phyloP scores from a whole-genome alignment of 371 early-diverging fungal species.

The Lichtheimia hyalospora region DNA sequence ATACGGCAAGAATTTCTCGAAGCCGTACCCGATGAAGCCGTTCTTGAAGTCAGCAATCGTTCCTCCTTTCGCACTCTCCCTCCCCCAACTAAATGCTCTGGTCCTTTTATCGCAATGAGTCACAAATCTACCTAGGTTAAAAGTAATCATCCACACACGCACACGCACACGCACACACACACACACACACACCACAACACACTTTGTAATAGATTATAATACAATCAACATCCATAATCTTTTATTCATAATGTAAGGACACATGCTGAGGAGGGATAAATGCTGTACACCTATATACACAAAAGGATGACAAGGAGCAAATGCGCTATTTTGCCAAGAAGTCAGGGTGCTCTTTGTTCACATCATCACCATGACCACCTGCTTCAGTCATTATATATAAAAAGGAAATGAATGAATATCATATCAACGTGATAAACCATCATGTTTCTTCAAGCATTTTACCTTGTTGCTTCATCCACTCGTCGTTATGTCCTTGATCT shows the following conservation, averaged over 20 bases:
- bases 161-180: too few species aligned
- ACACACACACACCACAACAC: too few species aligned
- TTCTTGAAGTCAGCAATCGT: slow-evolving; percentile 30
- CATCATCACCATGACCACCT: not conserved
- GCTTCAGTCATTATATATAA: not conserved
- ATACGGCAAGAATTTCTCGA: slow-evolving; percentile 41
- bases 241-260: too few species aligned
- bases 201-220: too few species aligned
- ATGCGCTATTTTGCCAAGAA: slow-evolving; percentile 5
- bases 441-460: slow-evolving; percentile 14
- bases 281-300: too few species aligned
- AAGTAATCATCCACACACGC: too few species aligned
- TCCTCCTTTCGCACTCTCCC: slow-evolving; percentile 1
- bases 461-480: slow-evolving; percentile 8
- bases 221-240: too few species aligned
- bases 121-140: too few species aligned
- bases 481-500: slow-evolving; percentile 1
- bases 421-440: too few species aligned
- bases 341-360: not conserved
- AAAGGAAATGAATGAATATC: not conserved
- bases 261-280: too few species aligned
- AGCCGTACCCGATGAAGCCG: slow-evolving; percentile 46
- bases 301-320: too few species aligned
- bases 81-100: not conserved
- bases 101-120: too few species aligned